These are phyloP conservation scores for Thinopyrum elongatum DNA, from an alignment of 176 grass and related monocot genomes.

Conservation along the genomic window DNA sequence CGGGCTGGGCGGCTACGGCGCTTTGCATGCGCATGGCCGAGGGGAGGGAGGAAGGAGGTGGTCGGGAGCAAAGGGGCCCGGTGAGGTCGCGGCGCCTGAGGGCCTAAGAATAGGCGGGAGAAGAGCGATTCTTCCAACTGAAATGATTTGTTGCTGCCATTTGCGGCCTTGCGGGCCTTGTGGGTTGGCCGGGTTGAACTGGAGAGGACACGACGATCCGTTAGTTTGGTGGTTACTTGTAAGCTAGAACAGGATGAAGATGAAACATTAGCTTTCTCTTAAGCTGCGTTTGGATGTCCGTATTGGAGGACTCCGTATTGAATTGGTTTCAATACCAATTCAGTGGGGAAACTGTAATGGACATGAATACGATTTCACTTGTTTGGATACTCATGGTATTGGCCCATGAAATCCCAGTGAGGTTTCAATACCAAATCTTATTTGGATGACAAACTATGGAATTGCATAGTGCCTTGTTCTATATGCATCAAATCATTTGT, in stretches of 20 bases:
- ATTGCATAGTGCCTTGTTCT: too few relatives aligned
- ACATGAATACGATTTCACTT: too few relatives aligned
- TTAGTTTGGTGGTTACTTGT: not conserved
- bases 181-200: constrained; percentile 1
- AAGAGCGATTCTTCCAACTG: not conserved
- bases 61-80: constrained; percentile 32
- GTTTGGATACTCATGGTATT: too few relatives aligned
- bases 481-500: too few relatives aligned
- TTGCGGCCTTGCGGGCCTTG: not conserved
- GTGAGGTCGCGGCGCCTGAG: constrained; percentile 26
- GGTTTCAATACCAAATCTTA: too few relatives aligned
- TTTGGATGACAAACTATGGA: too few relatives aligned
- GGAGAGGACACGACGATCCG: not conserved
- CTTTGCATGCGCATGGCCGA: constrained; percentile 28
- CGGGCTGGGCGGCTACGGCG: constrained; percentile 24
- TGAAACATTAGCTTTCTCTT: too few relatives aligned
- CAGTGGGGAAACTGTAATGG: too few relatives aligned
- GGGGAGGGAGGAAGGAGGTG: constrained; percentile 44
- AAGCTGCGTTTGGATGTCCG: too few relatives aligned
- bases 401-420: too few relatives aligned
- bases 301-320: too few relatives aligned
- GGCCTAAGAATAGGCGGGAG: constrained; percentile 60
- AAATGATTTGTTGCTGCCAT: constrained; percentile 17
- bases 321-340: too few relatives aligned
- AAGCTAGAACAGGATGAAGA: not conserved